Conservation (phyloP, 75 land plant genomes). For the Cryptomeria japonica region DNA sequence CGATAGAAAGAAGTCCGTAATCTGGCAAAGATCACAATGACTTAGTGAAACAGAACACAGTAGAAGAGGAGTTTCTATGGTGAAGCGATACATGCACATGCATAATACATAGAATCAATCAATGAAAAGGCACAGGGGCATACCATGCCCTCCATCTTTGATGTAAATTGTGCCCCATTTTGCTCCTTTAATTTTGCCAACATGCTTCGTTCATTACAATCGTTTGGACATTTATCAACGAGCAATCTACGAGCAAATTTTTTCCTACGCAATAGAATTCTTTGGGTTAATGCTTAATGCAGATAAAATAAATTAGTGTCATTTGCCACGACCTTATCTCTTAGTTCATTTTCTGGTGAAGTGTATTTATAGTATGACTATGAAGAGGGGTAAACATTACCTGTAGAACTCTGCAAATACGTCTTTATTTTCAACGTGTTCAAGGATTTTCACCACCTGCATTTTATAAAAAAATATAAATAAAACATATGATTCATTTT, state of each 20-base stretch:
- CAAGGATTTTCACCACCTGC: background rate
- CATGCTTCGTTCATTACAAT: slow-evolving; percentile 75
- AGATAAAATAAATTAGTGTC: background rate
- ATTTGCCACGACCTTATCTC: slow-evolving; percentile 15
- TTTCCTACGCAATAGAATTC: slow-evolving; percentile 39
- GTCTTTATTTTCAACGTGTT: background rate
- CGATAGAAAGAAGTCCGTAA: slow-evolving; percentile 85
- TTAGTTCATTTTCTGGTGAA: slow-evolving; percentile 91
- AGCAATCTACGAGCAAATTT: slow-evolving; percentile 86
- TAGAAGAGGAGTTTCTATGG: too few species aligned
- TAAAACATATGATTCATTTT: background rate
- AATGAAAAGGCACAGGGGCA: background rate
- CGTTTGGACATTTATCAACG: slow-evolving; percentile 77
- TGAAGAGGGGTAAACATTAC: background rate
- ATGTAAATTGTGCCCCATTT: slow-evolving; percentile 90
- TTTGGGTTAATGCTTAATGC: background rate
- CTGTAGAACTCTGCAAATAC: background rate
- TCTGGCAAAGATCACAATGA: slow-evolving; percentile 28
- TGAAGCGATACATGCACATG: background rate
- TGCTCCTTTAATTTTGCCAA: slow-evolving; percentile 89
- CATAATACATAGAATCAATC: too few species aligned
- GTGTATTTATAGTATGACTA: slow-evolving; percentile 52
- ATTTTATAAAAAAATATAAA: background rate
- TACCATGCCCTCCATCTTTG: slow-evolving; percentile 99
- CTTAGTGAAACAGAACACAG: too few species aligned